These are phyloP conservation scores for Monsonia emarginata DNA, from an alignment of 441 rosid species.

Conservation along the genomic window DNA sequence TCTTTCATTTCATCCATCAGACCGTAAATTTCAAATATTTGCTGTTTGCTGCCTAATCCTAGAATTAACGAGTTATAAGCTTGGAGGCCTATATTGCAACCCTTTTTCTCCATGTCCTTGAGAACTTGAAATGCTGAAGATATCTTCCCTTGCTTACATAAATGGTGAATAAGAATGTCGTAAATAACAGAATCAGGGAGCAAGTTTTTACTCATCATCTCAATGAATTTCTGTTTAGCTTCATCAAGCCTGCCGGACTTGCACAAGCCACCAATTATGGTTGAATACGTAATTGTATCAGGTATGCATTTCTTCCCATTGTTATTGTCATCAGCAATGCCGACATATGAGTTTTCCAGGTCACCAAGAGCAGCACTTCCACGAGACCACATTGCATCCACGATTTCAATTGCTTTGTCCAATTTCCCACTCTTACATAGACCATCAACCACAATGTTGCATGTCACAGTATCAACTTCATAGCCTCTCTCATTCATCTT, in stretches of 20 bases:
- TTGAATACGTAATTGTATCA: slow-evolving; percentile 67
- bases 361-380: slow-evolving; percentile 89
- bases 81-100: slow-evolving; percentile 63
- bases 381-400: slow-evolving; percentile 61
- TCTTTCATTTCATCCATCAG: slow-evolving; percentile 88
- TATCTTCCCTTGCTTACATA: slow-evolving; percentile 78
- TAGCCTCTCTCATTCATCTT: slow-evolving; percentile 79
- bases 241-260: slow-evolving; percentile 67
- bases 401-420: slow-evolving; percentile 80
- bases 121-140: slow-evolving; percentile 89
- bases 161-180: slow-evolving; percentile 57
- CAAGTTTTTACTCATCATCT: slow-evolving; percentile 65
- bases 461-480: slow-evolving; percentile 68
- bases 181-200: slow-evolving; percentile 68
- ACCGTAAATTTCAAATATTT: slow-evolving; percentile 82
- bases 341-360: slow-evolving; percentile 60
- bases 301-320: slow-evolving; percentile 58
- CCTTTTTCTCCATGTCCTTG: slow-evolving; percentile 88
- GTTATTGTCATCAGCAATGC: slow-evolving; percentile 54
- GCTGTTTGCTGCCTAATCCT: slow-evolving; percentile 67
- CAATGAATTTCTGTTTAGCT: slow-evolving; percentile 64
- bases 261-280: slow-evolving; percentile 61
- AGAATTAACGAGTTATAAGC: slow-evolving; percentile 78
- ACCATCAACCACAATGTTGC: slow-evolving; percentile 78
- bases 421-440: slow-evolving; percentile 62